Evolutionary conservation across 2,329 filamentous ascomycete species (phyloP).

Genomic region (Beauveria medogensis): DNA sequence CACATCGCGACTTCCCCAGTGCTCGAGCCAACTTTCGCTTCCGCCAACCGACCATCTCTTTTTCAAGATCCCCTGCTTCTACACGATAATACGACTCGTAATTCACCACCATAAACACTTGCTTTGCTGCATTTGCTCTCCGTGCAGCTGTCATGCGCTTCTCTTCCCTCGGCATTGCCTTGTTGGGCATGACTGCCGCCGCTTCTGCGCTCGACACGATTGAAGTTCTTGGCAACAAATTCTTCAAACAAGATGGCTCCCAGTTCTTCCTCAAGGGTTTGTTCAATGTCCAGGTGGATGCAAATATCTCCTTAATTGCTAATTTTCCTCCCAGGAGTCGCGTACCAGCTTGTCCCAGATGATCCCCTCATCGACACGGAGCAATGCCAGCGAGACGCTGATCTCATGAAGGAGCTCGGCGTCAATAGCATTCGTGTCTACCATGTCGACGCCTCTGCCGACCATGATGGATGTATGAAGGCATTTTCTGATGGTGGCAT

Average conservation of each 20-base stretch:
- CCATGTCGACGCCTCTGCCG: conserved; percentile 63
- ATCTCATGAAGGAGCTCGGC: conserved; percentile 71
- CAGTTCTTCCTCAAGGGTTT: conserved; percentile 81
- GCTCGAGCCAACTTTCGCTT: background rate
- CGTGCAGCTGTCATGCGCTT: conserved; percentile 29
- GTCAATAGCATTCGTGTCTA: conserved; percentile 83
- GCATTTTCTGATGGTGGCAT: conserved; percentile 73
- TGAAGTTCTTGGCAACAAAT: conserved; percentile 64
- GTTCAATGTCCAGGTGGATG: conserved; percentile 6
- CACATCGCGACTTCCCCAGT: conserved; percentile 1
- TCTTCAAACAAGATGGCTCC: conserved; percentile 71
- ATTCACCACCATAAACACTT: background rate
- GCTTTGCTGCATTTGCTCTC: background rate
- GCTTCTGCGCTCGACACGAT: conserved; percentile 39
- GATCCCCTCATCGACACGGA: conserved; percentile 70
- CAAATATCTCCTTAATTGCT: background rate
- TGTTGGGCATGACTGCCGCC: conserved; percentile 26
- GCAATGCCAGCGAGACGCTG: conserved; percentile 69
- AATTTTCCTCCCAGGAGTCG: conserved; percentile 49
- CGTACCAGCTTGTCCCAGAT: conserved; percentile 55
- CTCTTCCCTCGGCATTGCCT: conserved; percentile 24
- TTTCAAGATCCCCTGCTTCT: background rate
- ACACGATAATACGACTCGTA: background rate
- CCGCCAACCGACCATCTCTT: background rate
- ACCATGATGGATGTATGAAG: conserved; percentile 76